Percentiles rank a stretch among this genome's conserved stretches.
phyloP scores from a whole-genome alignment of 2,329 filamentous ascomycete genomes.

The Botryotinia narcissicola region DNA sequence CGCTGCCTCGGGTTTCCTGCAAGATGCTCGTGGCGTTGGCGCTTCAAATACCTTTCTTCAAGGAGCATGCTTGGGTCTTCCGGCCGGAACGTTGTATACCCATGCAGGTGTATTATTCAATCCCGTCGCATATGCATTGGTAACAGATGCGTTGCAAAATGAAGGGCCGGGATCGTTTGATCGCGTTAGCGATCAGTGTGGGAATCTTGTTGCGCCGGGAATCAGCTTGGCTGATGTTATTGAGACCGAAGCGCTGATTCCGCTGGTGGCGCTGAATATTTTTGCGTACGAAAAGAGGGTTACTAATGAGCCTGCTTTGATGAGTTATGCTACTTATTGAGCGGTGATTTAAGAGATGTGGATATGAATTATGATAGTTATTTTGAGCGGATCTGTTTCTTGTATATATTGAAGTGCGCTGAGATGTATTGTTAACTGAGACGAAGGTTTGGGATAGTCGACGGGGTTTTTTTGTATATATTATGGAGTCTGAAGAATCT shows the following conservation, averaged over 20 bases:
- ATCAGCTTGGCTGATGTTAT: slow-evolving; percentile 12
- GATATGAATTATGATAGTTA: not conserved
- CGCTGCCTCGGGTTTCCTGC: slow-evolving; percentile 47
- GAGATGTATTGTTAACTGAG: too few species aligned
- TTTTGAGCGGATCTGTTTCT: not conserved
- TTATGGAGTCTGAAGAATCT: not conserved
- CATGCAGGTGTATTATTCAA: slow-evolving; percentile 10
- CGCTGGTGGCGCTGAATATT: not conserved
- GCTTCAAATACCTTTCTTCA: slow-evolving; percentile 11
- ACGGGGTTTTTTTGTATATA: not conserved
- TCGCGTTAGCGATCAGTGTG: slow-evolving; percentile 1
- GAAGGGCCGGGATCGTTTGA: slow-evolving; percentile 1
- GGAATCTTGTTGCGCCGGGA: not conserved
- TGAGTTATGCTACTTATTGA: slow-evolving; percentile 10
- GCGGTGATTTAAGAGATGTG: not conserved
- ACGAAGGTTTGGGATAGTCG: not conserved
- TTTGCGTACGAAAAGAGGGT: not conserved
- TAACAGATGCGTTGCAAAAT: slow-evolving; percentile 9
- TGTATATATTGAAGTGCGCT: not conserved
- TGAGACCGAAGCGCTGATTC: not conserved
- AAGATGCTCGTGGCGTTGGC: slow-evolving; percentile 29
- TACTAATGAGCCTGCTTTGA: not conserved
- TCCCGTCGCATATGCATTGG: slow-evolving; percentile 13
- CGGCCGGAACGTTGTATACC: not conserved
- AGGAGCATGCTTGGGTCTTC: slow-evolving; percentile 5